A percentile compares a stretch with the other conserved stretches of the same genome.
Conservation (phyloP, 305 asterid species). For the Fraxinus dipetala region DNA sequence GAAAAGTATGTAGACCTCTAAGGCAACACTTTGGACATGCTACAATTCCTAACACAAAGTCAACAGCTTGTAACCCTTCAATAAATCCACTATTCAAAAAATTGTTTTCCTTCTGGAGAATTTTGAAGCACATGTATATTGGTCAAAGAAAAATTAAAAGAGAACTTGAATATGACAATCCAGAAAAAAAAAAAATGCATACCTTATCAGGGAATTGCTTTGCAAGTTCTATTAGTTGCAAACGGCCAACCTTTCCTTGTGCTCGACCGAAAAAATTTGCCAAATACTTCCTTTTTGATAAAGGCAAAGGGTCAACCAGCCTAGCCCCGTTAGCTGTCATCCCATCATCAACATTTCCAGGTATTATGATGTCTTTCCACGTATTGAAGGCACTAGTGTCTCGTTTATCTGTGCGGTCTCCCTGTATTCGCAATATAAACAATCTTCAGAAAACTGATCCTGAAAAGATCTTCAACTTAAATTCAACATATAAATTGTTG, state of each 20-base stretch:
- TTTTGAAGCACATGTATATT: not conserved
- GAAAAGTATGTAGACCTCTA: not conserved
- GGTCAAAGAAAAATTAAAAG: not conserved
- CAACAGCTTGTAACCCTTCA: constrained; percentile 6
- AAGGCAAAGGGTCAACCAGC: constrained; percentile 75
- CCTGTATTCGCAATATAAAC: constrained; percentile 43
- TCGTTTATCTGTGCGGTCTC: constrained; percentile 93
- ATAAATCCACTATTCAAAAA: not conserved
- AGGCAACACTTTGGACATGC: not conserved
- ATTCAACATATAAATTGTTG: not conserved
- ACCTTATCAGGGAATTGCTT: constrained; percentile 86
- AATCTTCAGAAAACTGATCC: constrained; percentile 10
- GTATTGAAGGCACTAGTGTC: constrained; percentile 90
- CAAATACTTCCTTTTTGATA: constrained; percentile 70
- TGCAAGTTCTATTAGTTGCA: constrained; percentile 74
- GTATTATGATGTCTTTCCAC: constrained; percentile 94
- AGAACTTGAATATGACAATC: not conserved
- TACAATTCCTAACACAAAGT: constrained; percentile 8
- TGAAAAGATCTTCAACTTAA: constrained; percentile 1
- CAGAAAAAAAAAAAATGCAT: constrained; percentile 19
- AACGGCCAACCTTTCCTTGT: constrained; percentile 86
- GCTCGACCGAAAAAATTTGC: constrained; percentile 94
- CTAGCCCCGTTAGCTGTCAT: constrained; percentile 64
- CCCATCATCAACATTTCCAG: constrained; percentile 93
- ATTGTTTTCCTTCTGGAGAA: not conserved